phyloP scores from a whole-genome alignment of 495 filamentous ascomycete species.

The Xylaria telfairii region DNA sequence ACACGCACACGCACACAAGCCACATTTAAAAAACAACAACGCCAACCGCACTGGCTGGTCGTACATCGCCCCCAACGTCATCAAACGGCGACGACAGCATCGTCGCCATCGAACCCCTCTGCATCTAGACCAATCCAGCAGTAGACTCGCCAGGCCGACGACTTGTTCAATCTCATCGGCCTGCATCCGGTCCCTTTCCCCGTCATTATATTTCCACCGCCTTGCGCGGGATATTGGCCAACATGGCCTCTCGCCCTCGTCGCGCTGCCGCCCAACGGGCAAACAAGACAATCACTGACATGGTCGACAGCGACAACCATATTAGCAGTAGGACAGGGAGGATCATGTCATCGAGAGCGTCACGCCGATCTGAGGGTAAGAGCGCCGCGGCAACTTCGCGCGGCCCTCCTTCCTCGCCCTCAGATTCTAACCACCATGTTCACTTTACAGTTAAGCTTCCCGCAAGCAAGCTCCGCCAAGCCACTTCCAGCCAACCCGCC shows the following conservation, averaged over 20 bases:
- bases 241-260: slow-evolving; percentile 51
- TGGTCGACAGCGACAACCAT: slow-evolving; percentile 56
- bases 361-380: slow-evolving; percentile 55
- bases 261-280: slow-evolving; percentile 57
- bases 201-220: neutral
- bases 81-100: neutral
- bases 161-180: neutral
- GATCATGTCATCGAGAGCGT: slow-evolving; percentile 56
- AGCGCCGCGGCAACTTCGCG: slow-evolving; percentile 57
- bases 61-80: slow-evolving; percentile 1
- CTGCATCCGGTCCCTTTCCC: slow-evolving; percentile 4
- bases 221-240: slow-evolving; percentile 23
- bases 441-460: slow-evolving; percentile 85
- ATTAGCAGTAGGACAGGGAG: slow-evolving; percentile 43
- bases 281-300: slow-evolving; percentile 56
- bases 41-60: neutral
- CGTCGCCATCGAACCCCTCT: neutral
- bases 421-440: slow-evolving; percentile 67
- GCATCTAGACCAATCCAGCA: neutral
- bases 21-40: slow-evolving; percentile 14
- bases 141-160: neutral
- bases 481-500: slow-evolving; percentile 56
- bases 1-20: slow-evolving; percentile 15
- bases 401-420: slow-evolving; percentile 60
- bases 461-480: slow-evolving; percentile 80